A percentile compares a stretch with the other conserved stretches of the same genome.
These are phyloP conservation scores for Triglochin maritima DNA, from an alignment of 106 monocot genomes.

Conservation along the genomic window DNA sequence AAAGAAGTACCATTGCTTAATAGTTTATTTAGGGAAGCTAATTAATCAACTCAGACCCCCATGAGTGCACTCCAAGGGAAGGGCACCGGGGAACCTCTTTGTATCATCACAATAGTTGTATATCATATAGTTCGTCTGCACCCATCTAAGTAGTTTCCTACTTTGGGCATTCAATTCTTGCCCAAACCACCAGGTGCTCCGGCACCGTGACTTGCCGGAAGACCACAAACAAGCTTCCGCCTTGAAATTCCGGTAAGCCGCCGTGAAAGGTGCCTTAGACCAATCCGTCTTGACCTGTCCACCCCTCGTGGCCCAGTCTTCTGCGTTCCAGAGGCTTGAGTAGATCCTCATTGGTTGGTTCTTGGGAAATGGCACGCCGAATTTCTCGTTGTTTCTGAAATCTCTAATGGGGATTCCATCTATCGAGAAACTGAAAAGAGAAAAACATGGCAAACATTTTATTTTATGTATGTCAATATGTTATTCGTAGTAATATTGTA, in stretches of 20 bases:
- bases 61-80: slow-evolving; percentile 2
- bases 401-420: slow-evolving; percentile 3
- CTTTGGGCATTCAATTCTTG: neutral
- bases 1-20: too few species aligned
- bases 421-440: slow-evolving; percentile 1
- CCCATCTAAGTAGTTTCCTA: neutral
- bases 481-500: too few species aligned
- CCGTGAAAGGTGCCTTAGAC: slow-evolving; percentile 4
- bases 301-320: slow-evolving; percentile 9
- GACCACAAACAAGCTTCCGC: slow-evolving; percentile 1
- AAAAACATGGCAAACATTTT: too few species aligned
- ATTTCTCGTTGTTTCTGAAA: slow-evolving; percentile 1
- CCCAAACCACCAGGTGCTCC: neutral
- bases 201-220: neutral
- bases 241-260: slow-evolving; percentile 1
- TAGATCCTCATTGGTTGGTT: slow-evolving; percentile 7
- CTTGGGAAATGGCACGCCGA: slow-evolving; percentile 4
- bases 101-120: slow-evolving; percentile 6
- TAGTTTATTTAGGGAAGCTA: too few species aligned
- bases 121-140: slow-evolving; percentile 7
- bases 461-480: too few species aligned
- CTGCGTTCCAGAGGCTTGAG: slow-evolving; percentile 11
- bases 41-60: too few species aligned
- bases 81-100: neutral
- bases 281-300: slow-evolving; percentile 8